Evolutionary conservation across 228 moss, liverwort and hornwort species (phyloP).

Genomic region (Sphagnum magellanicum): DNA sequence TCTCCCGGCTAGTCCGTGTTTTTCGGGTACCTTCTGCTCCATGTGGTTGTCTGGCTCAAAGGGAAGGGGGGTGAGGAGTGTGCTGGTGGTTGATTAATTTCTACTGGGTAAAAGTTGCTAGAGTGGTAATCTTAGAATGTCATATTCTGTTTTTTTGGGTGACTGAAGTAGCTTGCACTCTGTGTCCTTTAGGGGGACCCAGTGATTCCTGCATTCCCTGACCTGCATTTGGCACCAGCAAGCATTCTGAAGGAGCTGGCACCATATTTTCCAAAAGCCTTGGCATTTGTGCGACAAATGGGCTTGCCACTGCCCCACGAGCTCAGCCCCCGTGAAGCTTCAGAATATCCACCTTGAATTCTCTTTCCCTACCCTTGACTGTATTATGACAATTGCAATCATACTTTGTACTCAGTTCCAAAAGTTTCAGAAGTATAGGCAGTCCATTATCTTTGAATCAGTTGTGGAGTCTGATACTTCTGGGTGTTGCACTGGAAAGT

Average conservation of each 20-base stretch:
- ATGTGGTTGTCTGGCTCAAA: neutral
- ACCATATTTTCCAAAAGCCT: conserved; percentile 70
- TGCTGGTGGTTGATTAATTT: too few species aligned
- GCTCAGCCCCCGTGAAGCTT: conserved; percentile 76
- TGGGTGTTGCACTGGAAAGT: too few species aligned
- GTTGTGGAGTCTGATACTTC: too few species aligned
- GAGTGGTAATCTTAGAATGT: too few species aligned
- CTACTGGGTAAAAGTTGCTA: too few species aligned
- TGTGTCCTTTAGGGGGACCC: conserved; percentile 57
- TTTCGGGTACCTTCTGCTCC: conserved; percentile 36
- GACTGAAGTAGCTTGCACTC: neutral
- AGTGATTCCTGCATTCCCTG: conserved; percentile 88
- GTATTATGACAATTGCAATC: too few species aligned
- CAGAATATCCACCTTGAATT: conserved; percentile 65
- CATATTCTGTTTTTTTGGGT: too few species aligned
- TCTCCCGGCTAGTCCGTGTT: conserved; percentile 68
- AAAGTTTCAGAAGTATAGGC: too few species aligned
- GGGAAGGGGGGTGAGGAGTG: neutral
- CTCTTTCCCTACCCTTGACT: too few species aligned
- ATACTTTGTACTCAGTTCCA: too few species aligned
- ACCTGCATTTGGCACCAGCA: conserved; percentile 83
- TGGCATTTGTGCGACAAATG: conserved; percentile 64
- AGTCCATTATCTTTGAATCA: too few species aligned
- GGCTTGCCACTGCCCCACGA: conserved; percentile 82
- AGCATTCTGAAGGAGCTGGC: conserved; percentile 90